Evolutionary conservation across 805 yeast species (phyloP), one percentile per base, ranked within the genome.

Genomic region (Ogataea saltuana): DNA sequence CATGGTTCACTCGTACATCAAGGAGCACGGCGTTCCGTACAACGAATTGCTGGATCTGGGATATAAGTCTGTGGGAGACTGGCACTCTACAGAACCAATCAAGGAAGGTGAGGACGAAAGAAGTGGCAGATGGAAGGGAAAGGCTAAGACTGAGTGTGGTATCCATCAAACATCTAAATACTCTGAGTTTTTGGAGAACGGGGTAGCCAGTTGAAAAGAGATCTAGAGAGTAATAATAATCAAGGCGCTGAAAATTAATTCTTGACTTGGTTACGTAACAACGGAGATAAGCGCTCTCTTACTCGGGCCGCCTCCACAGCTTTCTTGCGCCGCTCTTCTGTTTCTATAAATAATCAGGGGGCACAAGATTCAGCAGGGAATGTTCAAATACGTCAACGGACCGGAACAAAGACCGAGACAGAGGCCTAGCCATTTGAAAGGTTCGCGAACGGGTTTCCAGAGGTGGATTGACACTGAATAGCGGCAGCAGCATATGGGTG

Each of bases 121-220:
- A 51, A 80, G 93, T n/a, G 98, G 98, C 1, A 78, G 98, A 58
- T 91, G 98, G 98, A 84, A 85, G 70, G 97, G 97, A 2, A 77
- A 84, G 61, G 75, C 80, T 9, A 91, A 91, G 70, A 88, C 96
- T 0, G 98, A 91, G 63, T 91, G 98, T 67, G 98, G 98, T 3
- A 89, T 91, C 41, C 98, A 91, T 59, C 85, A 83, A 55, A 78
- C 90, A 1, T 75, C 83, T 19, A 78, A 85, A 49, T 91, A 85
- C 60, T 80, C 85, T 0, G 73, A 85, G 57, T 85, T 67, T 54
- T 60, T 83, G 45, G 39, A 43, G 31, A 59, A 65, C 48, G 45
- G 44, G n/a, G 48, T 35, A 17, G 9, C 26, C 12, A 7, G 10
- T 7, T 22, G 25, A 22, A n/a, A n/a, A n/a, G n/a, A n/a, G n/a